A percentile compares a stretch with the other conserved stretches of the same genome.
phyloP scores from a whole-genome alignment of 805 yeast genomes.

The Candida maesae region DNA sequence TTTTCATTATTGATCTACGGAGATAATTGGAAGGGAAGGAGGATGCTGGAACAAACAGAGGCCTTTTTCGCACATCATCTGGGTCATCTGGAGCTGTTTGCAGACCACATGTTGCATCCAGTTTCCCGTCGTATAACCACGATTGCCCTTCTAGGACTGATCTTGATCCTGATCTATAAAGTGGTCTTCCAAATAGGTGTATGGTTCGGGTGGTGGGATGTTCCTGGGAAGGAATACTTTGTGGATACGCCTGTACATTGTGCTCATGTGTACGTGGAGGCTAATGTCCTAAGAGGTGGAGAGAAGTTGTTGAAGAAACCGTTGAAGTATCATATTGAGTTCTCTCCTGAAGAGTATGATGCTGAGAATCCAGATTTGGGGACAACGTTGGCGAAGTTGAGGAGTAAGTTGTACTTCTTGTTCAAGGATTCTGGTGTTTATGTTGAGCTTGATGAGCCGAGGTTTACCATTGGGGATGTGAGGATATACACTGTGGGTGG shows the following conservation, averaged over 20 bases:
- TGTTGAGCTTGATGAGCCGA: constrained; percentile 17
- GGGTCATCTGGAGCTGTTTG: constrained; percentile 8
- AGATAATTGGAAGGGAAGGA: not conserved
- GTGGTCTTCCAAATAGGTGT: constrained; percentile 41
- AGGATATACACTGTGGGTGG: constrained; percentile 31
- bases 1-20: too few relatives aligned
- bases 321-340: constrained; percentile 65
- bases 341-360: constrained; percentile 72
- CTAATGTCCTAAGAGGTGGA: constrained; percentile 2
- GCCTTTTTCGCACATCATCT: constrained; percentile 2
- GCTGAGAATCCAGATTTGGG: constrained; percentile 64
- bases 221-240: constrained; percentile 57
- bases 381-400: constrained; percentile 59
- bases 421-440: constrained; percentile 43
- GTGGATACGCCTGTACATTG: constrained; percentile 75
- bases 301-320: constrained; percentile 30
- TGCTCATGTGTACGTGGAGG: constrained; percentile 56
- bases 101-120: constrained; percentile 24
- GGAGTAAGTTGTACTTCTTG: constrained; percentile 51
- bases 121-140: constrained; percentile 24
- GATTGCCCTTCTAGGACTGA: constrained; percentile 18
- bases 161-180: constrained; percentile 32
- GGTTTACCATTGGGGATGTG: constrained; percentile 32
- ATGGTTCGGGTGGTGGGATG: constrained; percentile 41
- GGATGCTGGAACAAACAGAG: constrained; percentile 6